Evolutionary conservation across 1,284 basidiomycete species (phyloP), one percentile per base, ranked within the genome.

Genomic region (Ustilago cynodontis): DNA sequence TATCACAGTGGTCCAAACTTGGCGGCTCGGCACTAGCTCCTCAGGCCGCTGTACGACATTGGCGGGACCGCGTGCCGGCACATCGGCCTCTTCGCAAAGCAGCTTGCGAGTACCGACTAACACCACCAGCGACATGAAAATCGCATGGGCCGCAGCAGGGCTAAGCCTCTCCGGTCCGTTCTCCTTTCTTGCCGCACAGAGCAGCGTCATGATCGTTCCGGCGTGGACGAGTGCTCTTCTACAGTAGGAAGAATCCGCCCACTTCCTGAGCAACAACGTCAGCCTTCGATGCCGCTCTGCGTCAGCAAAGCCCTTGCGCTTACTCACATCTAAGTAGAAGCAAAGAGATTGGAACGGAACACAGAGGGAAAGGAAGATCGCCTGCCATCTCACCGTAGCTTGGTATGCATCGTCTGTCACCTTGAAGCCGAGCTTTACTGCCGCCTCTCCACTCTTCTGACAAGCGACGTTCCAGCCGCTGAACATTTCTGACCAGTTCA

Each of bases 401-500:
- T 65, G 60, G n/a, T 65, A 51, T 5, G 60, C 59, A 29, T 76
- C 73, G 26, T 76, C 73, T 9, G 49, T 60, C 13, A 76, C 4
- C 16, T 56, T 67, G 62, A 68, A 64, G 18, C 65, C 65, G 13
- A 45, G 43, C 18, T 49, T 49, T 7, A 41, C 24, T 20, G 49
- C 59, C 7, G 29, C 53, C 2, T 51, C 55, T 18, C 43, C 50
- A 39, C 35, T 41, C 5, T 33, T 47, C 6, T 45, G 58, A 24
- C 59, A 52, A 13, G 39, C 63, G 7, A 59, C 60, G 31, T 66
- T 53, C 52, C 63, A 50, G n/a, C 67, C 64, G 47, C 67, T 65
- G 65, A 68, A 68, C 65, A 68, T 71, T n/a, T 65, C 73, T 1
- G 65, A 71, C 73, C 73, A 76, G 29, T 76, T 76, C 69, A 76